Base-by-base conservation (phyloP, 1,284 basidiomycete genomes). In the Moesziomyces globuligerus region DNA sequence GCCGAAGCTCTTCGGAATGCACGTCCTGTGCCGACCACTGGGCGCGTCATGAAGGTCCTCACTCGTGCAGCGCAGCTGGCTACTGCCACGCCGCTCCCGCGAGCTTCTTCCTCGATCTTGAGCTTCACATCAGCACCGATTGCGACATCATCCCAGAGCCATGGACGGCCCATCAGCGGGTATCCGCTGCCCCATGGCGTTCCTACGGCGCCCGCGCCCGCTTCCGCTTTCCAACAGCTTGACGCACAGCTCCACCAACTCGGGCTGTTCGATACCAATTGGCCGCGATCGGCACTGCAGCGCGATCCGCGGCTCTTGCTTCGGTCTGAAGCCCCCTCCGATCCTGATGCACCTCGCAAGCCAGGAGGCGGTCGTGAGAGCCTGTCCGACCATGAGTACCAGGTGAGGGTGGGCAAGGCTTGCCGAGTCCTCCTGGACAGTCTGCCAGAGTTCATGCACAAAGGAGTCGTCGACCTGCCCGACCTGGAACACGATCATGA, bases 321-420 rank as follows among this genome's bases (percentile, higher is more conserved):
- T 4, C 18, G 50, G 0, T 59, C 56, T 4, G 44, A 46, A n/a
- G 28, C 52, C 20, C 26, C 44, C 13, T 25, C 18, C 20, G 21
- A 36, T 7, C 17, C 51, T 4, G 10, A 15, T 28, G n/a, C 39
- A 7, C 37, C 62, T 0, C n/a, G 32, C 1, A 17, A 15, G 26
- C 51, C 56, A 5, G 43, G 28, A 6, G 26, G 28, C 10, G 10
- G 28, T 9, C 21, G 23, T 7, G 32, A 23, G 20, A 44, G 50
- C 6, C 55, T 66, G 24, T 55, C 62, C 7, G 74, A 76, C 24
- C 72, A 74, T 32, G 75, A 76, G 41, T 76, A 76, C 25, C 59
- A 66, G 46, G 56, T 55, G 6, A 32, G 75, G n/a, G 56, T 76
- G 7, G 72, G 72, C 39, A 62, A 69, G 40, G 69, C 72, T 2